Percentiles rank a stretch among this genome's conserved stretches.
Evolutionary conservation across 2,329 filamentous ascomycete genomes (phyloP).

Genomic region (Didymella pomorum): DNA sequence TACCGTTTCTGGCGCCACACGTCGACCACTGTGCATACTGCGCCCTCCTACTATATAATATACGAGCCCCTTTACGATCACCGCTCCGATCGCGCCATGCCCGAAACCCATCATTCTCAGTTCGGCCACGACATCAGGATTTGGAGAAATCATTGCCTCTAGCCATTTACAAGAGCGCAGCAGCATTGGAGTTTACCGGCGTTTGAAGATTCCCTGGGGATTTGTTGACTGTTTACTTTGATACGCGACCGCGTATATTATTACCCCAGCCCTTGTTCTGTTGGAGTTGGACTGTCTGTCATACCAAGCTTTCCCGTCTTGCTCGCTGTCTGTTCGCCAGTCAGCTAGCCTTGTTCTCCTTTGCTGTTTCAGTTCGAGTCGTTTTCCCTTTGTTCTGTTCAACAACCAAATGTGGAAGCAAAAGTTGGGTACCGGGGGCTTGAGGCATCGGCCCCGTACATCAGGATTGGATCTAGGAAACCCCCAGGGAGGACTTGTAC

Average conservation of each 20-base stretch:
- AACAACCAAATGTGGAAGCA: conserved; percentile 14
- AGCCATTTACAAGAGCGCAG: conserved; percentile 47
- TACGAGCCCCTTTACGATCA: conserved; percentile 46
- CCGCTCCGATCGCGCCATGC: conserved; percentile 40
- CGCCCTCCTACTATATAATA: conserved; percentile 45
- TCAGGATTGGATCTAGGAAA: conserved; percentile 4
- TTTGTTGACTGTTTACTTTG: conserved; percentile 14
- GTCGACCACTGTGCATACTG: conserved; percentile 45
- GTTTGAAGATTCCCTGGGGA: conserved; percentile 43
- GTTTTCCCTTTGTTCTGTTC: conserved; percentile 1
- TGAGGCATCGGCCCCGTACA: conserved; percentile 14
- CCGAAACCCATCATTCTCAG: conserved; percentile 33
- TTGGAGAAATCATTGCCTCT: conserved; percentile 50
- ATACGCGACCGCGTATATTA: conserved; percentile 18
- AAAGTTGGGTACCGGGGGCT: conserved; percentile 24
- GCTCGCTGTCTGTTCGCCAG: conserved; percentile 4
- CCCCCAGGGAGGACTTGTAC: conserved; percentile 24
- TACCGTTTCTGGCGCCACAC: conserved; percentile 27
- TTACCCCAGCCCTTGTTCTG: conserved; percentile 10
- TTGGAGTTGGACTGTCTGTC: conserved; percentile 15
- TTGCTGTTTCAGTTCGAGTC: neutral
- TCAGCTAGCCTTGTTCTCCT: conserved; percentile 1
- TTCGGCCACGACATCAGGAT: conserved; percentile 46
- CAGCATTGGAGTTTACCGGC: conserved; percentile 50
- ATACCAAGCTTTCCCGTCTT: conserved; percentile 8